Evolutionary conservation across 1,139 yeast species (phyloP), one percentile per base, ranked within the genome.

Genomic region (Kurtzmaniella quercitrusa): DNA sequence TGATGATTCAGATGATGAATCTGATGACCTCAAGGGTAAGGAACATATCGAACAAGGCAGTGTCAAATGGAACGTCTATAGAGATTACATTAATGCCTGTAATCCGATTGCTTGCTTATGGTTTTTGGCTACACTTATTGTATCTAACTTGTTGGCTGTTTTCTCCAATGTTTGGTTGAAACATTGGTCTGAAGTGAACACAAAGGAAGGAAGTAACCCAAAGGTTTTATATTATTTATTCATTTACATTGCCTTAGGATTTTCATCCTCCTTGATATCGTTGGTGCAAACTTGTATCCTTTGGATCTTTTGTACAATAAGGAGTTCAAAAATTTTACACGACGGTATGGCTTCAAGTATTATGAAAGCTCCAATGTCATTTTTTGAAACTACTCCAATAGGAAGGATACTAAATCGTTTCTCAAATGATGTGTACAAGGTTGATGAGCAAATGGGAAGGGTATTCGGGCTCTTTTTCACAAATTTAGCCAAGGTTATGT

Each of bases 391-490:
- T 18, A 62, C 66, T 1, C 68, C 68, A 2, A 53, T 60, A 17
- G 68, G 68, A 12, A 48, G 67, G 41, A 62, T 63, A 31, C 56
- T 63, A 60, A 63, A 63, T 44, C 60, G 81, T 42, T 87, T 87
- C 56, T 80, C 91, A 16, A 77, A 83, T 49, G 95, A 87, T 59
- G 73, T 87, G 49, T 60, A 33, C 42, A 60, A 58, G 41, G 50
- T 62, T 33, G 67, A 62, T 43, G 51, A 53, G 21, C 46, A 54
- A 5, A 53, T 62, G 34, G 62, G 46, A 10, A 37, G 44, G 34
- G 46, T 43, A 2, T 37, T 43, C 37, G 41, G 41, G 6, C 23
- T 43, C 15, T 43, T 43, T 17, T 43, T 41, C 21, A 37, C 39
- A 12, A 43, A 41, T 17, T 16, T 43, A 5, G 23, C 37, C 14